Evolutionary conservation across 768 basidiomycete species (phyloP), one percentile per base, ranked within the genome.

Genomic region (Strobilomyces confusus): DNA sequence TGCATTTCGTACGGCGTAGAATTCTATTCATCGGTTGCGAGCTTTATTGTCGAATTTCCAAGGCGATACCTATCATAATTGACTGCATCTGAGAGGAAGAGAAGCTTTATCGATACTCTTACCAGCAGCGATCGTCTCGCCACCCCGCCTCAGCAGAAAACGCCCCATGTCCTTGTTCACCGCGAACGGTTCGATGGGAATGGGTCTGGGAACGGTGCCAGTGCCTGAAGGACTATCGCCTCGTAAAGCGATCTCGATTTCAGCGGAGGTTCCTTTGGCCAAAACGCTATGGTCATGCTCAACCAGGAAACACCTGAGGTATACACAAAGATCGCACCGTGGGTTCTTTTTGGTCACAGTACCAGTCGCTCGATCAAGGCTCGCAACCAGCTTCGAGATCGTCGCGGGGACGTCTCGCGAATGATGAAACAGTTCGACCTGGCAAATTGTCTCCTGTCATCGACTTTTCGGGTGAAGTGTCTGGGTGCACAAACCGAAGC

Each of bases 151-250:
- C 53, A 99, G 75, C 57, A 99, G 66, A 47, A 99, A 80, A 44
- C 97, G 75, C 0, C 97, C 97, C 97, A 98, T 97, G 51, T 95
- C 91, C 70, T 98, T 99, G 72, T 95, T 98, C 8, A 73, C 72
- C 1, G 83, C 70, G 60, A 97, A 95, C 2, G 89, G 80, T 66
- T 98, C 97, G 15, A 98, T 65, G 13, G 97, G 91, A 23, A 98
- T 87, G 2, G 84, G 78, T 9, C 82, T 75, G 15, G 75, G 72
- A 32, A 69, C 65, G 0, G 75, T 57, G 12, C 72, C 63, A 9
- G 77, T 67, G 11, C 81, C 80, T 7, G 80, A 78, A 8, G 80
- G 69, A 14, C 78, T 73, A 1, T 77, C 72, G 5, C 77, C 72
- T 19, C 94, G 83, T 38, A 98, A 65, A 6, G 82, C 79, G 52